Conservation (phyloP, 179 eudicot species). For the Beta corolliflora region DNA sequence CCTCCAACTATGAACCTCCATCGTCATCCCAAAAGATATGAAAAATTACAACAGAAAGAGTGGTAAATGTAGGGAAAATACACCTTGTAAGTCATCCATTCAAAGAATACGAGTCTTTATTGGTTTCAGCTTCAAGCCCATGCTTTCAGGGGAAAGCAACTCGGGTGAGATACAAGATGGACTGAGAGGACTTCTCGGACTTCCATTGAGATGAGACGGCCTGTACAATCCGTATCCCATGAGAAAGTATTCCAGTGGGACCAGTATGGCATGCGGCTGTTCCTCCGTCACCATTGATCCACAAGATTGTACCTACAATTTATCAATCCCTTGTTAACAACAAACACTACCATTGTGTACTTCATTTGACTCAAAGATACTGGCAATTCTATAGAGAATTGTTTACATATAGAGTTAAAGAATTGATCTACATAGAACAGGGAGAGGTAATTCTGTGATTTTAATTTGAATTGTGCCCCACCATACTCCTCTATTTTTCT, state of each 20-base stretch:
- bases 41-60: constrained; percentile 20
- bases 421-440: too few relatives aligned
- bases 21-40: constrained; percentile 16
- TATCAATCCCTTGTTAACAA: not conserved
- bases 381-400: too few relatives aligned
- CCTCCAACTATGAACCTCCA: constrained; percentile 26
- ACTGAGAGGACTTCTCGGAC: constrained; percentile 93
- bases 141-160: constrained; percentile 94
- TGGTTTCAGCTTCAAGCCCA: constrained; percentile 94
- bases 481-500: too few relatives aligned
- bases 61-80: not conserved
- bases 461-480: too few relatives aligned
- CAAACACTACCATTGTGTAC: not conserved
- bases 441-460: too few relatives aligned
- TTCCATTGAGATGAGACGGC: constrained; percentile 61
- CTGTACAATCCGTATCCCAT: constrained; percentile 83
- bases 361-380: not conserved
- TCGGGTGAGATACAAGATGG: constrained; percentile 86
- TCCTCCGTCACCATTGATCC: constrained; percentile 98
- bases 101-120: constrained; percentile 74
- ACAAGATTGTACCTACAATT: constrained; percentile 76
- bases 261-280: constrained; percentile 93
- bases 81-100: not conserved
- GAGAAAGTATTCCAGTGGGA: constrained; percentile 87
- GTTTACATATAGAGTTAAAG: not conserved